phyloP scores from a whole-genome alignment of 176 grass and related monocot species.

The Avena sativa region DNA sequence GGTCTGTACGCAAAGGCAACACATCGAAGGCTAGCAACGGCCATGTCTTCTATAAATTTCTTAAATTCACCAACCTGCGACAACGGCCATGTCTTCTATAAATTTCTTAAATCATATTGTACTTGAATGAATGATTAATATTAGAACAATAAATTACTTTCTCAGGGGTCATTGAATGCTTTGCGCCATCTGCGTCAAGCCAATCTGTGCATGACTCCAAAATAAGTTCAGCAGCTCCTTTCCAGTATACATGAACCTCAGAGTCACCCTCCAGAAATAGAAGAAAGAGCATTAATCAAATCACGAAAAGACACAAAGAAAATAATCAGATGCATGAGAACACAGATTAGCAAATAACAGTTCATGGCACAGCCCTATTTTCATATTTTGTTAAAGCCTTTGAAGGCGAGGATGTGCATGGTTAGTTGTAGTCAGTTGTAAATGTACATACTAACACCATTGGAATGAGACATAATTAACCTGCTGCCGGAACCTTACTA shows the following conservation, averaged over 20 bases:
- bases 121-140: conserved; percentile 16
- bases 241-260: conserved; percentile 91
- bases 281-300: conserved; percentile 13
- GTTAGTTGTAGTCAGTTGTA: background rate
- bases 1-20: conserved; percentile 86
- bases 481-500: background rate
- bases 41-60: conserved; percentile 90
- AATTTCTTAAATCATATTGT: conserved; percentile 62
- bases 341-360: background rate
- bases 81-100: conserved; percentile 84
- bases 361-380: background rate
- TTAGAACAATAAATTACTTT: conserved; percentile 51
- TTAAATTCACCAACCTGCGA: conserved; percentile 68
- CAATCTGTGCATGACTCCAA: conserved; percentile 76
- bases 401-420: background rate
- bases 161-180: conserved; percentile 62
- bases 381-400: background rate
- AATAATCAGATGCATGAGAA: background rate
- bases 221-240: conserved; percentile 97
- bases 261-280: conserved; percentile 60
- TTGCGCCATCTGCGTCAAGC: conserved; percentile 71
- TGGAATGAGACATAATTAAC: background rate
- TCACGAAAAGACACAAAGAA: background rate
- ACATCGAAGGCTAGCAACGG: conserved; percentile 75
- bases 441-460: background rate